Conservation (phyloP, 2,329 filamentous ascomycete species). For the Diaporthe longicolla region DNA sequence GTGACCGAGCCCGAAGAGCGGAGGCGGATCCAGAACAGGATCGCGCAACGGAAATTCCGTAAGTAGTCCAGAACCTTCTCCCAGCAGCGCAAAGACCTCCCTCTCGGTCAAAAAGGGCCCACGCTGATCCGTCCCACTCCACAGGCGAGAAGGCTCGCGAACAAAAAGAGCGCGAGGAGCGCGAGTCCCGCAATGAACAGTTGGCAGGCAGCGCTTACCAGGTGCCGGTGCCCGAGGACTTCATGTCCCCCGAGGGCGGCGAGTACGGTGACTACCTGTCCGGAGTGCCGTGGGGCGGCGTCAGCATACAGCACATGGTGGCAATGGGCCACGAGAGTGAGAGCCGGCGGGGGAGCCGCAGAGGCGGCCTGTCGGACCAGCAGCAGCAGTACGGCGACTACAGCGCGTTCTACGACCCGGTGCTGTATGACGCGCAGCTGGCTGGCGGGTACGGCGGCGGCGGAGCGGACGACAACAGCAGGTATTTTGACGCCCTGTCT, state of each 20-base stretch:
- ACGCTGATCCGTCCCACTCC: not conserved
- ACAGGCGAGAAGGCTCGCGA: conserved; percentile 79
- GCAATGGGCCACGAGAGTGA: conserved; percentile 65
- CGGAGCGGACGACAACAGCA: conserved; percentile 35
- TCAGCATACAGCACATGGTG: conserved; percentile 71
- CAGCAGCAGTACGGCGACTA: conserved; percentile 36
- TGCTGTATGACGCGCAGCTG: conserved; percentile 36
- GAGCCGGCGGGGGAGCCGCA: conserved; percentile 59
- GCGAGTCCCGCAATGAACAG: conserved; percentile 74
- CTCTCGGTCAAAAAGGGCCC: not conserved
- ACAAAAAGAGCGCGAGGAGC: conserved; percentile 75
- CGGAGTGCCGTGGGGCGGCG: conserved; percentile 80
- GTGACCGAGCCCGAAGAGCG: conserved; percentile 79
- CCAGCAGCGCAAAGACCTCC: too few relatives aligned
- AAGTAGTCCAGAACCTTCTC: conserved; percentile 52
- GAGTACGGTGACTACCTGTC: conserved; percentile 67
- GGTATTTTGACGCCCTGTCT: conserved; percentile 42
- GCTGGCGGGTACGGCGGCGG: conserved; percentile 12
- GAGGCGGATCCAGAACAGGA: conserved; percentile 81
- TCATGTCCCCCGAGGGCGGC: conserved; percentile 52
- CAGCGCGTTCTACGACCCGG: conserved; percentile 17
- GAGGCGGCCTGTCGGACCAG: conserved; percentile 36
- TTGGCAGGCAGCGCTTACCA: conserved; percentile 76
- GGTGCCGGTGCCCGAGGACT: conserved; percentile 70
- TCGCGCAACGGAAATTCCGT: conserved; percentile 84